Percentiles rank a stretch among this genome's conserved stretches.
These are phyloP conservation scores for Cytospora chrysosperma DNA, from an alignment of 2,329 filamentous ascomycete genomes.

Conservation along the genomic window DNA sequence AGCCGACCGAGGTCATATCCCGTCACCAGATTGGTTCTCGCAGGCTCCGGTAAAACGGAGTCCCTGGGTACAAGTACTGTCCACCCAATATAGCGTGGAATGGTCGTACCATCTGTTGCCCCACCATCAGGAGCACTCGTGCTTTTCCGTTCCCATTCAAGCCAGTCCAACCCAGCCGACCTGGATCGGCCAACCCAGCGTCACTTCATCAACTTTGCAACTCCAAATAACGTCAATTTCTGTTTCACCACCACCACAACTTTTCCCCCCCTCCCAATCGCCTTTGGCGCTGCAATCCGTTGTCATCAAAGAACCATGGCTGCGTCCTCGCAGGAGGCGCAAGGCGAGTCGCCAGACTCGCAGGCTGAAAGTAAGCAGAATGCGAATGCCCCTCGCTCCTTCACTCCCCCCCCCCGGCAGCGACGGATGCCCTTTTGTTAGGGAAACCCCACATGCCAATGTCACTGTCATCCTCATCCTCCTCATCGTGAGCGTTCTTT, in stretches of 20 bases:
- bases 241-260: conserved; percentile 17
- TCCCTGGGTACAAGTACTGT: not conserved
- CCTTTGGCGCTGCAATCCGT: not conserved
- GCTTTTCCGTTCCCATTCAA: conserved; percentile 12
- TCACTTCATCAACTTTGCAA: conserved; percentile 22
- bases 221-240: conserved; percentile 10
- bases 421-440: conserved; percentile 3
- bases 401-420: conserved; percentile 13
- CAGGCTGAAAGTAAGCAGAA: conserved; percentile 19
- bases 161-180: conserved; percentile 3
- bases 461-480: not conserved
- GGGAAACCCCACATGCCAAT: conserved; percentile 8
- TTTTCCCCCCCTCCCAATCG: not conserved
- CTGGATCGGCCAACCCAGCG: conserved; percentile 10
- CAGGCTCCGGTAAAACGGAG: not conserved
- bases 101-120: not conserved
- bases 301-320: conserved; percentile 13
- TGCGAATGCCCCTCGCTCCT: conserved; percentile 15
- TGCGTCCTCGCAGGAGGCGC: conserved; percentile 23
- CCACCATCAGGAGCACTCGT: not conserved
- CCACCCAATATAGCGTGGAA: not conserved
- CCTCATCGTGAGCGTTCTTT: conserved; percentile 1
- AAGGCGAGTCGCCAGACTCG: conserved; percentile 15
- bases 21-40: not conserved
- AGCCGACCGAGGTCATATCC: not conserved